phyloP scores from a whole-genome alignment of 2,329 filamentous ascomycete species.

The Ilyonectria sp. region DNA sequence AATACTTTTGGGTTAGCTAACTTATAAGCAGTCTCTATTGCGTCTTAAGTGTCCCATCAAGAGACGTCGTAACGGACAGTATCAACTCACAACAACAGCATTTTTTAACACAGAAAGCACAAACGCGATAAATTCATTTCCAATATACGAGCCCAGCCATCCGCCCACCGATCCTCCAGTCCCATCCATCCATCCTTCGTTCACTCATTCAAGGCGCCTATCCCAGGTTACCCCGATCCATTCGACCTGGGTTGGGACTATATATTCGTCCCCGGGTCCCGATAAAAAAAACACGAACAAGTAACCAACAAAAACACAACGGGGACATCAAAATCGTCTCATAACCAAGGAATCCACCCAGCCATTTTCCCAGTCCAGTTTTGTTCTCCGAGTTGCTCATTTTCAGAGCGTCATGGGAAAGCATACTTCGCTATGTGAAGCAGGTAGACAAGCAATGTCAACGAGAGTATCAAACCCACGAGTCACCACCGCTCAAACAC shows the following conservation, averaged over 20 bases:
- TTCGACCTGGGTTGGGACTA: constrained; percentile 6
- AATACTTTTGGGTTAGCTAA: neutral
- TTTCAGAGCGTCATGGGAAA: constrained; percentile 11
- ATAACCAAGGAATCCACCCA: constrained; percentile 17
- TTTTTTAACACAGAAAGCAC: neutral
- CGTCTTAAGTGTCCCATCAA: neutral
- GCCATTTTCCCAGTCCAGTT: constrained; percentile 3
- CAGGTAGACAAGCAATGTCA: neutral
- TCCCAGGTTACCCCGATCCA: neutral
- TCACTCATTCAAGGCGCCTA: constrained; percentile 34
- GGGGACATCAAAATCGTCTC: constrained; percentile 24
- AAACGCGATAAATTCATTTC: constrained; percentile 34
- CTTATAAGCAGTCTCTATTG: neutral
- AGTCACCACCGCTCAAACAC: constrained; percentile 16
- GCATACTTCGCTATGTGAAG: neutral
- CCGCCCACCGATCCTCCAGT: constrained; percentile 6
- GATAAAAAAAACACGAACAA: constrained; percentile 4
- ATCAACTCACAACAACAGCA: neutral
- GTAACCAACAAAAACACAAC: constrained; percentile 5
- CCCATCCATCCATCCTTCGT: constrained; percentile 18
- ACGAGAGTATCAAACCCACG: neutral
- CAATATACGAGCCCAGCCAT: constrained; percentile 26
- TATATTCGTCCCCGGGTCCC: constrained; percentile 12
- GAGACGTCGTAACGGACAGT: neutral
- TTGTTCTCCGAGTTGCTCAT: neutral